These are phyloP conservation scores for Akebia trifoliata DNA, from an alignment of 164 flowering plant species.

Conservation along the genomic window DNA sequence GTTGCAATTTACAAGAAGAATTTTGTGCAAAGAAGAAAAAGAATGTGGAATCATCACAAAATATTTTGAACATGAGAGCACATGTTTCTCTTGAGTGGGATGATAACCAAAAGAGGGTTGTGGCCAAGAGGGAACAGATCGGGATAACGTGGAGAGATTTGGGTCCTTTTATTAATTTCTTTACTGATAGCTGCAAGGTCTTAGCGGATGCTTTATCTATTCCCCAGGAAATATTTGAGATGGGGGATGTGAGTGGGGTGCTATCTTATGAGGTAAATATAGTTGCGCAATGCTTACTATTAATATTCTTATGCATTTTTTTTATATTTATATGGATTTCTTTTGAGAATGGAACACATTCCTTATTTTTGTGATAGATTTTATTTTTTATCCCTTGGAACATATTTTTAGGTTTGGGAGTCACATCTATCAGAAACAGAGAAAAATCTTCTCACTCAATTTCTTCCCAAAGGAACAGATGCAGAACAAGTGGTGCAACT, in stretches of 20 bases:
- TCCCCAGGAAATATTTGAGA: slow-evolving; percentile 59
- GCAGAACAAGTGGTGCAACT: slow-evolving; percentile 44
- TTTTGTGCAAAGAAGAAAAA: slow-evolving; percentile 43
- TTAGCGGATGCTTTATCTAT: slow-evolving; percentile 64
- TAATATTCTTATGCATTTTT: background rate
- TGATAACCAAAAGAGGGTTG: slow-evolving; percentile 40
- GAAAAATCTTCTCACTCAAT: slow-evolving; percentile 50
- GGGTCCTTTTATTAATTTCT: slow-evolving; percentile 42
- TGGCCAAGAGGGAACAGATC: slow-evolving; percentile 74
- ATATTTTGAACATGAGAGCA: slow-evolving; percentile 34
- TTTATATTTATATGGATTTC: background rate
- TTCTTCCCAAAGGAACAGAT: slow-evolving; percentile 60
- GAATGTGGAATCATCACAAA: slow-evolving; percentile 26
- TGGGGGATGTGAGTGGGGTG: slow-evolving; percentile 50
- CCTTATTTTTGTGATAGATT: background rate
- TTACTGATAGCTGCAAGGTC: slow-evolving; percentile 23
- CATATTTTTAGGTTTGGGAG: slow-evolving; percentile 64
- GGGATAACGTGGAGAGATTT: slow-evolving; percentile 56
- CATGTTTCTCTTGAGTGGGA: slow-evolving; percentile 73
- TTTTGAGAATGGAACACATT: background rate
- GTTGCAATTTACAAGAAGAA: slow-evolving; percentile 42
- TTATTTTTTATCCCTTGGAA: slow-evolving; percentile 1
- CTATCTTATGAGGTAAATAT: slow-evolving; percentile 66
- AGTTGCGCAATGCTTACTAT: slow-evolving; percentile 1
- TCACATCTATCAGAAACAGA: slow-evolving; percentile 56